These are phyloP conservation scores for Phlegmacium glaucopus DNA, from an alignment of 768 basidiomycete species.

Conservation along the genomic window DNA sequence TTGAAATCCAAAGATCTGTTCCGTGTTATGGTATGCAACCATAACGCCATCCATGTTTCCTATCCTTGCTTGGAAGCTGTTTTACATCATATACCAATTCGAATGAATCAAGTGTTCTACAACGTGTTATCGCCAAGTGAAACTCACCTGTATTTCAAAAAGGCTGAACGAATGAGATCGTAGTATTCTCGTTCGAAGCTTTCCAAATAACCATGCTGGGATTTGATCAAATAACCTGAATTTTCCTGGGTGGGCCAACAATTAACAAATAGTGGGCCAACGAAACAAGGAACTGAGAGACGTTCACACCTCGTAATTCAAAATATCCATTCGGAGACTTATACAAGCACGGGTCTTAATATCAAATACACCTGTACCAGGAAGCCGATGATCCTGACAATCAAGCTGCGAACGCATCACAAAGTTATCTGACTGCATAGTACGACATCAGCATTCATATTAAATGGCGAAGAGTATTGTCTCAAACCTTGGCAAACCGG, in stretches of 20 bases:
- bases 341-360: slow-evolving; percentile 91
- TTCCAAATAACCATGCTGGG: slow-evolving; percentile 56
- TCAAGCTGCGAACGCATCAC: slow-evolving; percentile 97
- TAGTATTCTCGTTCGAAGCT: slow-evolving; percentile 95
- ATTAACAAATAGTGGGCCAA: not conserved
- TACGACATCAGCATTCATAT: not conserved
- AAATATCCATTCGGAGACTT: slow-evolving; percentile 77
- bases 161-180: slow-evolving; percentile 90
- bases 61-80: slow-evolving; percentile 93
- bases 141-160: slow-evolving; percentile 84
- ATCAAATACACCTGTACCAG: slow-evolving; percentile 91
- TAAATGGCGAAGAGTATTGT: not conserved
- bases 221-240: slow-evolving; percentile 72
- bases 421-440: slow-evolving; percentile 50
- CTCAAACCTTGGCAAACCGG: slow-evolving; percentile 74
- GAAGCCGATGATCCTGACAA: slow-evolving; percentile 74
- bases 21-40: slow-evolving; percentile 86
- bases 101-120: not conserved
- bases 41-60: slow-evolving; percentile 96
- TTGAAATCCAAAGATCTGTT: slow-evolving; percentile 88
- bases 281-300: not conserved
- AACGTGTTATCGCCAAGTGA: not conserved
- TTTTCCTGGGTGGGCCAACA: slow-evolving; percentile 64
- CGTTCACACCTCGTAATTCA: slow-evolving; percentile 67
- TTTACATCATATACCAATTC: not conserved